Base-by-base conservation (phyloP, 805 yeast species). In the Myxozyma mucilagina region DNA sequence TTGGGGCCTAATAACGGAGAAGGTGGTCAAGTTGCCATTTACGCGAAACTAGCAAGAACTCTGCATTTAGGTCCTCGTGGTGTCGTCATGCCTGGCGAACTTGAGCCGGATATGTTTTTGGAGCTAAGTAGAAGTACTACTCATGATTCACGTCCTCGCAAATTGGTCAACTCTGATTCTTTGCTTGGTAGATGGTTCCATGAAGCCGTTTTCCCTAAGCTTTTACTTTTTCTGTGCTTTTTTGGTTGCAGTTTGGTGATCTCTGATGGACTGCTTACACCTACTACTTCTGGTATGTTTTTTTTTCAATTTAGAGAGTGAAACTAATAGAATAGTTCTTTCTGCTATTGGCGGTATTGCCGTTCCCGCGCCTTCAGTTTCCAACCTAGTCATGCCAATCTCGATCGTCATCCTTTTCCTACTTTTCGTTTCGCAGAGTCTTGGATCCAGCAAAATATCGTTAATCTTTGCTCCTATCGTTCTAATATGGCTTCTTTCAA, bases 21-120 rank as follows among this genome's bases (percentile, higher is more conserved):
- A 69, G 87, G 87, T 63, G 87, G 87, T 0, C 86, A 82, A 61
- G 79, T 84, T 38, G 87, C 87, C n/a, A 79, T 84, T 47, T 84
- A 83, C 65, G 81, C 86, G 24, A 82, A 82, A 68, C 77, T 83
- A 38, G 84, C 86, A 4, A 74, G 84, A 44, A 73, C 74, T 41
- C 71, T 83, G 63, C 77, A 76, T 42, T 73, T 82, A 29, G 64
- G 66, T 3, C 66, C 66, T 14, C 58, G 61, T 11, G 66, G 66
- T 3, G 83, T 83, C 31, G 81, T 79, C 3, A 67, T 68, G 34
- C 75, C 80, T 0, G 80, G 82, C 35, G 71, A 68, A 1, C 63
- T 66, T 18, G 73, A 71, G 39, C 62, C 63, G n/a, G 75, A 74
- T 47, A 77, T 75, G 57, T 57, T 72, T 47, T 60, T 74, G 24